Base-by-base conservation (phyloP, 371 early-diverging fungal species). In the Amoeboaphelidium protococcarum region DNA sequence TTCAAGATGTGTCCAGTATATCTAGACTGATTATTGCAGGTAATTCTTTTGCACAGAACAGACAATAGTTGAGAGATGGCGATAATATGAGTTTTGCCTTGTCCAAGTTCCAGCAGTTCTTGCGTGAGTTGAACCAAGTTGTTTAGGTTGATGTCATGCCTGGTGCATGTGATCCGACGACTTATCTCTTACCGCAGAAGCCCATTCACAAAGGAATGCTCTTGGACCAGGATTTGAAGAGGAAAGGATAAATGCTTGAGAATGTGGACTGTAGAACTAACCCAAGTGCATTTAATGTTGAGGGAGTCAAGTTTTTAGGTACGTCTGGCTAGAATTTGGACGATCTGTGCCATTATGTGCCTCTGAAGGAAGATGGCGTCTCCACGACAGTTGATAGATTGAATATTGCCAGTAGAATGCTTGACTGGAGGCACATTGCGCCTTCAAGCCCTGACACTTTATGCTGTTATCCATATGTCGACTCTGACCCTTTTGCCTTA, bases 391-490 rank as follows among this genome's bases (percentile, higher is more conserved):
- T 62, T 2, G 63, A 73, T 47, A 64, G 73, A n/a, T 50, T 83
- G 13, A 59, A 63, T 25, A 59, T 87, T 63, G 78, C 82, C 2
- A 72, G 67, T 23, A 50, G 54, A 20, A 76, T 76, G 1, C 52
- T 90, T 46, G 54, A 53, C 19, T 86, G 87, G 83, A 63, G 76
- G 20, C 85, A 86, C 47, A 59, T 88, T 21, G 84, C 86, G 6
- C 94, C 94, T 0, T 74, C 86, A 10, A 76, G 82, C 0, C 94
- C 94, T 0, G 94, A 92, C 60, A 89, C 90, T 2, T 61, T 90
- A 27, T 82, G 79, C 78, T 31, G 37, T 31, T 31, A 10, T 31
- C 37, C 37, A 10, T 31, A 31, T 16, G 10, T 10, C 10, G 16
- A 6, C 16, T 10, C 6, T 6, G 37, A 31, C 37, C 37, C 37